Conservation (phyloP, 495 filamentous ascomycete species). For the Aspergillus affinis region DNA sequence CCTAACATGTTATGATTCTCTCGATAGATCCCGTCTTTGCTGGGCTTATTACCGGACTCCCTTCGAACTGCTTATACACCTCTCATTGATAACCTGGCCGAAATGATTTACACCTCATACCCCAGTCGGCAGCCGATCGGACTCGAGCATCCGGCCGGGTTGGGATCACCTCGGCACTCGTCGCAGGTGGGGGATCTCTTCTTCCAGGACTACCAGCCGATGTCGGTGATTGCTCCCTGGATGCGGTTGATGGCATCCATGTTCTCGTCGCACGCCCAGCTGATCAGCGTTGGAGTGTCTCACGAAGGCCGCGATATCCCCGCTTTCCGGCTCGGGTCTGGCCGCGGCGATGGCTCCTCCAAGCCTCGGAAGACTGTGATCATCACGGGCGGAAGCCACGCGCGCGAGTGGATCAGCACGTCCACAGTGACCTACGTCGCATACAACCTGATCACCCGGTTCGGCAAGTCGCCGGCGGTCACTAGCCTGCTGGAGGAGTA, state of each 20-base stretch:
- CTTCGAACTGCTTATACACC: slow-evolving; percentile 70
- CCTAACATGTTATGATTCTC: not conserved
- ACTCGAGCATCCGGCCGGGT: slow-evolving; percentile 31
- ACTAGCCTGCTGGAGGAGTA: slow-evolving; percentile 76
- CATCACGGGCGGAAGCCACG: slow-evolving; percentile 82
- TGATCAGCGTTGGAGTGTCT: slow-evolving; percentile 74
- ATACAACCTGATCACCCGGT: slow-evolving; percentile 82
- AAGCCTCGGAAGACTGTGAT: slow-evolving; percentile 72
- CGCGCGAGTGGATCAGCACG: slow-evolving; percentile 93
- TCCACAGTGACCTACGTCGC: slow-evolving; percentile 89
- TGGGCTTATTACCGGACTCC: slow-evolving; percentile 75
- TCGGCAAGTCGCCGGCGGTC: slow-evolving; percentile 64
- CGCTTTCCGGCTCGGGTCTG: slow-evolving; percentile 75
- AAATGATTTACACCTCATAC: slow-evolving; percentile 75
- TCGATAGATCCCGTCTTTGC: slow-evolving; percentile 67
- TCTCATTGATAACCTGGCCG: slow-evolving; percentile 78
- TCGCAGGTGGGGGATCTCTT: slow-evolving; percentile 62
- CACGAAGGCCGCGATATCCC: slow-evolving; percentile 85
- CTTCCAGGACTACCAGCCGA: slow-evolving; percentile 83
- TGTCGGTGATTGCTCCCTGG: slow-evolving; percentile 79
- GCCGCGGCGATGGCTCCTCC: slow-evolving; percentile 40
- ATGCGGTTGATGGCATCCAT: slow-evolving; percentile 86
- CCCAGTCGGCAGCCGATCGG: slow-evolving; percentile 41
- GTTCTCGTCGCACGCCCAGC: slow-evolving; percentile 74
- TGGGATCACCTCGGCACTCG: slow-evolving; percentile 33